phyloP scores from a whole-genome alignment of 2,329 filamentous ascomycete genomes.

The Metarhizium anisopliae region DNA sequence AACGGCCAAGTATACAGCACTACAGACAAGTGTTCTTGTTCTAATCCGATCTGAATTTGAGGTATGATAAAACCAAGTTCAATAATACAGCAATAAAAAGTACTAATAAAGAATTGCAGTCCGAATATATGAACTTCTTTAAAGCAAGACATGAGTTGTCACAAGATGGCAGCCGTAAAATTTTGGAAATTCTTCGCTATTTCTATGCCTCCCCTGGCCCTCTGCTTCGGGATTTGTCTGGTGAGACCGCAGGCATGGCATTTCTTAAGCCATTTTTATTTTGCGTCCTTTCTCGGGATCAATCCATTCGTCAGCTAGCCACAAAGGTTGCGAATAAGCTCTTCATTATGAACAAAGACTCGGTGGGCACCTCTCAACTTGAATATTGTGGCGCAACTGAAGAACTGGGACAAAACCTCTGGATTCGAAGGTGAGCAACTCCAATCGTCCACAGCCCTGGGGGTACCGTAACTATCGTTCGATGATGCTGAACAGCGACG shows the following conservation, averaged over 20 bases:
- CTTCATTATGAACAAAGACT: constrained; percentile 26
- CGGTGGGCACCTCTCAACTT: constrained; percentile 15
- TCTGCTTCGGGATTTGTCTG: constrained; percentile 21
- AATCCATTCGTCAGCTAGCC: constrained; percentile 39
- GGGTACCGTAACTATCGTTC: background rate
- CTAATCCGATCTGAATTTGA: constrained; percentile 34
- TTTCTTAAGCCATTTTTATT: constrained; percentile 43
- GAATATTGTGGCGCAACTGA: constrained; percentile 15
- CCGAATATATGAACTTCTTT: constrained; percentile 1
- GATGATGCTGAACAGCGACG: background rate
- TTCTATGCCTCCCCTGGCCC: constrained; percentile 39
- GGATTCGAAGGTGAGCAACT: constrained; percentile 41
- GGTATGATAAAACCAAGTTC: background rate
- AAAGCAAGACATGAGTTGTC: constrained; percentile 14
- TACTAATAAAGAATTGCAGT: constrained; percentile 3
- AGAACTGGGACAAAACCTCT: constrained; percentile 33
- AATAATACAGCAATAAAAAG: background rate
- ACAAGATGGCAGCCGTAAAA: constrained; percentile 28
- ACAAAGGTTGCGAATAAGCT: constrained; percentile 37
- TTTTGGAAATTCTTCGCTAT: constrained; percentile 35
- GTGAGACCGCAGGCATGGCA: constrained; percentile 13
- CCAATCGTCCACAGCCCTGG: background rate
- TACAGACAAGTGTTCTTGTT: constrained; percentile 46
- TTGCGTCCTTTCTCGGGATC: constrained; percentile 43
- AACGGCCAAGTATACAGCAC: constrained; percentile 38